phyloP scores from a whole-genome alignment of 179 eudicot genomes.

The Beta macrorhiza region DNA sequence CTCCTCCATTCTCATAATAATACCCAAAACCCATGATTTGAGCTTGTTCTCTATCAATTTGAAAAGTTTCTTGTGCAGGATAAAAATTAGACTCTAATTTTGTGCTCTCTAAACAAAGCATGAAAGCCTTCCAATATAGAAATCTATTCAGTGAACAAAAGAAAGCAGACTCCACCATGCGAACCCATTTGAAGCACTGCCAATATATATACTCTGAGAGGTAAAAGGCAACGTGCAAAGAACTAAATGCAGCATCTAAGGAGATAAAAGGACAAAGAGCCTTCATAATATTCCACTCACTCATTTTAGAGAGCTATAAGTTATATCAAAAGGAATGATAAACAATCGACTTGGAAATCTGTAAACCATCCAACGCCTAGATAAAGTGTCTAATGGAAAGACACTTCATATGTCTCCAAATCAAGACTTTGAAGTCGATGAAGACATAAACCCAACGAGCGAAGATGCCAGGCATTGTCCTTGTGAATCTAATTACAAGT shows the following conservation, averaged over 20 bases:
- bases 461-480: no score
- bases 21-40: neutral
- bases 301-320: neutral
- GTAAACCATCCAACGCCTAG: neutral
- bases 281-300: neutral
- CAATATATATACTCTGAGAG: neutral
- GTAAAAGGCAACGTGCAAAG: neutral
- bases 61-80: neutral
- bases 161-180: neutral
- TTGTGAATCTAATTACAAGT: no score
- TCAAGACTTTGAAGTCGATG: no score
- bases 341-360: neutral
- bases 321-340: neutral
- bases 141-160: neutral
- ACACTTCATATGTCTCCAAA: no score
- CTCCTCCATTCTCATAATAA: no score
- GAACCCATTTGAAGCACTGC: neutral
- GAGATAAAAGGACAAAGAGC: neutral
- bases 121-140: neutral
- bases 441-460: no score
- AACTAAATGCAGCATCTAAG: neutral
- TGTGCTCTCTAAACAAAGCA: neutral
- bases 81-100: neutral
- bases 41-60: no score
- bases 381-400: no score